Base-by-base conservation (phyloP, 176 grass and related monocot species). In the Oryza nivara region DNA sequence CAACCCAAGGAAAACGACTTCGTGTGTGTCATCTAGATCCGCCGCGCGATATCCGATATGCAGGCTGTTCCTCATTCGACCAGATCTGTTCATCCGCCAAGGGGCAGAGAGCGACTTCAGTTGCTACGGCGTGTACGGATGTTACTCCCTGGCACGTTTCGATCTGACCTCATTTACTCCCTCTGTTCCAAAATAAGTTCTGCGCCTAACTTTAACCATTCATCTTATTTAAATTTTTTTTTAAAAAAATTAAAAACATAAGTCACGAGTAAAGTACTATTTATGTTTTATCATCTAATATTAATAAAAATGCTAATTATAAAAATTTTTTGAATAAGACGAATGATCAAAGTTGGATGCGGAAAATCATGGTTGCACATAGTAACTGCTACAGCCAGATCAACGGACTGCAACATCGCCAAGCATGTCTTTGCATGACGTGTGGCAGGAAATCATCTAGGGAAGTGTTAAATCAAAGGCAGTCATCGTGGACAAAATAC, bases 401-500 rank as follows among this genome's bases (percentile, higher is more conserved):
- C 58, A 58, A 58, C 7, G 6, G 54, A 17, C 19, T 8, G 54
- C 54, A 58, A n/a, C 54, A 19, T 52, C 49, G 3, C 13, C 47
- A 14, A 4, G 47, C 47, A 49, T 49, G 51, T 19, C 51, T 7
- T 44, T 2, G 7, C 48, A 13, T 68, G 63, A 58, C 46, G 17
- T 12, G 16, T 35, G 48, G 19, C 47, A 7, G 1, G 1, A 54
- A 26, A 26, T 19, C 12, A 6, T 76, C 15, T 26, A 5, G 8
- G 43, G 30, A 46, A 75, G 40, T 61, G 36, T 17, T 52, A 60
- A 75, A 79, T 25, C 78, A 70, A 36, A 36, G 25, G 65, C 36
- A 45, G 74, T 6, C 67, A 47, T 76, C 63, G 9, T 9, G 45
- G 78, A 74, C 35, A 75, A 75, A 75, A 82, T 9, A 43, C 51